Evolutionary conservation across 1,284 basidiomycete genomes (phyloP), one percentile per base, ranked within the genome.

Genomic region (Malassezia furfur): DNA sequence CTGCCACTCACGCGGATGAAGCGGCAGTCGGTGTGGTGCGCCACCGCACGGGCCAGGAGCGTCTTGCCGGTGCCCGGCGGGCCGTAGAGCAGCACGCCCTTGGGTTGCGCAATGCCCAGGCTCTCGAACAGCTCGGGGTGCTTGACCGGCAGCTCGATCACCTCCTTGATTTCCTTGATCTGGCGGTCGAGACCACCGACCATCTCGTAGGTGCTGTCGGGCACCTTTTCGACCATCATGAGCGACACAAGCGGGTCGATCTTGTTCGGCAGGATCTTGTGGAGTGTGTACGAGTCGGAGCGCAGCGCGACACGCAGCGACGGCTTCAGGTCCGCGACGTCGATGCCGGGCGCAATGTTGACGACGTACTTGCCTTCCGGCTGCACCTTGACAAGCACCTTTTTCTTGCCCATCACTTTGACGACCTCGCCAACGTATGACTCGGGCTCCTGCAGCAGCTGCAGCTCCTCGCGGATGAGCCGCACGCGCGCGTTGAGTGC

Each of bases 161-260:
- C 93, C 77, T 98, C 93, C 76, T 96, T 96, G 76, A 98, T 96
- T 78, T 96, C 93, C 77, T 96, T 96, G 76, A 98, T 98, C 75
- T 96, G 93, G 76, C 81, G 89, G 80, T 98, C 93, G 59, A 98
- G 82, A 73, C 93, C 93, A 48, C 93, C 93, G 64, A 98, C 93
- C 91, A 96, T 96, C 78, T 98, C 93, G 78, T 98, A 98, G 35
- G 93, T 98, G 76, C 87, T 90, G 76, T 98, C 93, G 0, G 93
- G 93, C 0, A 96, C 93, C 77, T 98, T 98, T 79, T 98, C 93
- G n/a, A 96, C 93, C 93, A 96, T 96, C 94, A 98, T 74, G 45
- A 74, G 65, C 34, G 70, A 72, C 30, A 74, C 72, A 35, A 74
- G 62, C 15, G 72, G 72, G 58, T 74, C 72, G 37, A 74, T 63